A percentile compares a stretch with the other conserved stretches of the same genome.
Conservation (phyloP, 2,329 filamentous ascomycete genomes). For the Sphaerulina populicola region DNA sequence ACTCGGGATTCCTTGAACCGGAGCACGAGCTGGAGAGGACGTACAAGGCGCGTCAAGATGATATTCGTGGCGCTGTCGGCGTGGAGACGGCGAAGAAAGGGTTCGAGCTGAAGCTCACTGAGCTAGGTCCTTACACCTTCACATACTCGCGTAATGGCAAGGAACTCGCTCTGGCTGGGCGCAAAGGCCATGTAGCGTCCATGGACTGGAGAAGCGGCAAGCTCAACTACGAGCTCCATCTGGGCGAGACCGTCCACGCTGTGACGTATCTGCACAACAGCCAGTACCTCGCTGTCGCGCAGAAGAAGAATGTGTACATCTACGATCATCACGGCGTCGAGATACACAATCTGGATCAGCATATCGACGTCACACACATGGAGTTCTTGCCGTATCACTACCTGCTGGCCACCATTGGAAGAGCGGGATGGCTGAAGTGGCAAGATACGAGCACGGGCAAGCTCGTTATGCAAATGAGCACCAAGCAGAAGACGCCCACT, state of each 20-base stretch:
- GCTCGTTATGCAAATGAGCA: conserved; percentile 75
- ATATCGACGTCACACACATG: conserved; percentile 84
- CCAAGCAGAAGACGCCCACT: conserved; percentile 73
- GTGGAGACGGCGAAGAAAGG: conserved; percentile 84
- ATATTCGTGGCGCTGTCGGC: conserved; percentile 66
- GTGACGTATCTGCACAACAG: conserved; percentile 90
- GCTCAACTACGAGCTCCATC: conserved; percentile 80
- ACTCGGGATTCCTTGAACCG: conserved; percentile 74
- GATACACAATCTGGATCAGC: conserved; percentile 81
- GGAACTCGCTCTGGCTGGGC: conserved; percentile 73
- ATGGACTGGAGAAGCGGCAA: conserved; percentile 96
- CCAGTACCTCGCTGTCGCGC: conserved; percentile 86
- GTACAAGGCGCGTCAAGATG: conserved; percentile 83
- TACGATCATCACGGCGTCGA: conserved; percentile 89
- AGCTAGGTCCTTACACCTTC: conserved; percentile 75
- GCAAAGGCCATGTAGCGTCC: conserved; percentile 89
- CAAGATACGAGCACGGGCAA: conserved; percentile 92
- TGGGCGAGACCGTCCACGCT: conserved; percentile 84
- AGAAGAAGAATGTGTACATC: conserved; percentile 95
- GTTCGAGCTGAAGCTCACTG: conserved; percentile 77
- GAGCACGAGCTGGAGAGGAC: conserved; percentile 84
- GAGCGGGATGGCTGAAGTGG: conserved; percentile 80
- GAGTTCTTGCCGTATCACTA: conserved; percentile 97
- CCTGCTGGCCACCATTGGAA: conserved; percentile 75
- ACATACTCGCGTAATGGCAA: conserved; percentile 88